These are phyloP conservation scores for Colletotrichum tofieldiae DNA, from an alignment of 2,329 filamentous ascomycete genomes.

Conservation along the genomic window DNA sequence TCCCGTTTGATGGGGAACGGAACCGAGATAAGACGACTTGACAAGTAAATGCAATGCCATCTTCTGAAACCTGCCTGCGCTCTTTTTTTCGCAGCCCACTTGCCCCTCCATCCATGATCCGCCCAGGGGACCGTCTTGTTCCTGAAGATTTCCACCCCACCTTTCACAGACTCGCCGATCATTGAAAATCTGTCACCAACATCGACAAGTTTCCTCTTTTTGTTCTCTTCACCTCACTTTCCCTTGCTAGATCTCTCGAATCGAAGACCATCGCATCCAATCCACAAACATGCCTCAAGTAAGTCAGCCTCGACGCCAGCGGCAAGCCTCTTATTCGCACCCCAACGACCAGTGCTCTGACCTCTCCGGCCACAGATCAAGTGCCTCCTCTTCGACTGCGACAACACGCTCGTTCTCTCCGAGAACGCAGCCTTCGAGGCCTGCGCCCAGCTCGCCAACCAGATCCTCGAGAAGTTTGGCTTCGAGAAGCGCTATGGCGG, in stretches of 20 bases:
- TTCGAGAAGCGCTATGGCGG: slow-evolving; percentile 81
- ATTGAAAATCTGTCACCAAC: slow-evolving; percentile 37
- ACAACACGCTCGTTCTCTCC: slow-evolving; percentile 95
- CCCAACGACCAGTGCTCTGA: neutral
- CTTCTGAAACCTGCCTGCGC: slow-evolving; percentile 42
- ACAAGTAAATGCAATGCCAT: neutral
- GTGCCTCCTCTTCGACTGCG: slow-evolving; percentile 81
- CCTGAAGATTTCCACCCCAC: slow-evolving; percentile 33
- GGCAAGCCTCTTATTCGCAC: too few species aligned
- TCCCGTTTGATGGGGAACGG: neutral
- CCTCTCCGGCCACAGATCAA: slow-evolving; percentile 67
- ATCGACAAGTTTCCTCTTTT: slow-evolving; percentile 6
- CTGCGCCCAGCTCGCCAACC: slow-evolving; percentile 89
- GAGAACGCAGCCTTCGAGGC: slow-evolving; percentile 93
- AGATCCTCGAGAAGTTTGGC: slow-evolving; percentile 80
- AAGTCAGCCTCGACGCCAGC: slow-evolving; percentile 28
- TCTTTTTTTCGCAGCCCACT: slow-evolving; percentile 39
- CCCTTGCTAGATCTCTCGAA: neutral
- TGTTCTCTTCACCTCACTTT: neutral
- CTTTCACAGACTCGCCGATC: slow-evolving; percentile 38
- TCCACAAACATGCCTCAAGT: slow-evolving; percentile 53
- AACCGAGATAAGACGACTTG: slow-evolving; percentile 1
- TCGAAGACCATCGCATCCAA: neutral
- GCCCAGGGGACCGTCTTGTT: slow-evolving; percentile 30
- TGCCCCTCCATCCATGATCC: slow-evolving; percentile 39